phyloP scores from a whole-genome alignment of 352 stramenopile genomes.

The Phytophthora quininea region DNA sequence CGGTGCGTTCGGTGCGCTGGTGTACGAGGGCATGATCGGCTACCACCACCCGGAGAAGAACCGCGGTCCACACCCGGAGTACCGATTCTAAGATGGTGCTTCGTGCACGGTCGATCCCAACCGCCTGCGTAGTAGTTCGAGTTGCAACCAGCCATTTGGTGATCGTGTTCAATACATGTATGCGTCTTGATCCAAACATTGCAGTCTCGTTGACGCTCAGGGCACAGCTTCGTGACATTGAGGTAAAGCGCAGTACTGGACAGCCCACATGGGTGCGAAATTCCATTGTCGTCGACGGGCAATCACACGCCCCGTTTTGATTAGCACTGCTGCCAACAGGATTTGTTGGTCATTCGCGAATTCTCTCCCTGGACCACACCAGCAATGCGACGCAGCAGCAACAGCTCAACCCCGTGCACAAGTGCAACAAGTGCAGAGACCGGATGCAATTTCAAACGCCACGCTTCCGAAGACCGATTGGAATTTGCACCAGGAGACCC shows the following conservation, averaged over 20 bases:
- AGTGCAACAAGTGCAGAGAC: not conserved
- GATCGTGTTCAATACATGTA: not conserved
- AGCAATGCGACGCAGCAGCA: not conserved
- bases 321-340: not conserved
- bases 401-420: not conserved
- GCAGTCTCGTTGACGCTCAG: too few relatives aligned
- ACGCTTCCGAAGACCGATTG: slow-evolving; percentile 26
- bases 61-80: slow-evolving; percentile 24
- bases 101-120: too few relatives aligned
- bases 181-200: not conserved
- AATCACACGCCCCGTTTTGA: too few relatives aligned
- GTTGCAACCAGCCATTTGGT: not conserved
- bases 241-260: not conserved
- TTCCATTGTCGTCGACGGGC: not conserved
- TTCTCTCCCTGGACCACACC: not conserved
- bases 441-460: too few relatives aligned
- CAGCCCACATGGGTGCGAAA: not conserved
- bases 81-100: slow-evolving; percentile 18
- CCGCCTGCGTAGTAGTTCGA: not conserved
- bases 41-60: slow-evolving; percentile 53
- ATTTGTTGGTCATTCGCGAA: not conserved
- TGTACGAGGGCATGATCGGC: slow-evolving; percentile 42
- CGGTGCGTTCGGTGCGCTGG: slow-evolving; percentile 34
- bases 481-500: slow-evolving; percentile 37
- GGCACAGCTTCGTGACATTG: not conserved